These are phyloP conservation scores for Nakaseomyces kungkrabaensis DNA, from an alignment of 1,139 yeast species.

Conservation along the genomic window DNA sequence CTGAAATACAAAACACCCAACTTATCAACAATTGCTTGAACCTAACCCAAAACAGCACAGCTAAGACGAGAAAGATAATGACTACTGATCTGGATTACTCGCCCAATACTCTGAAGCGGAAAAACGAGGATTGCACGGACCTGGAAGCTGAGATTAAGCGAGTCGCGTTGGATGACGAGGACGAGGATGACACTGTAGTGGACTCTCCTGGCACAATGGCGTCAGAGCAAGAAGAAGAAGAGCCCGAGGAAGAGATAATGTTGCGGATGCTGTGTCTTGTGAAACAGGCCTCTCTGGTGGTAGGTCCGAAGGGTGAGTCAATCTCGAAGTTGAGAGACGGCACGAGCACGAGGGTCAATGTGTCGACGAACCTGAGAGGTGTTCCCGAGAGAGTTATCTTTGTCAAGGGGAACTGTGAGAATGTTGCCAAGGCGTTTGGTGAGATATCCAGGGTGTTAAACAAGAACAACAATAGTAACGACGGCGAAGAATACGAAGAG, in stretches of 20 bases:
- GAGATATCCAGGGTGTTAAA: conserved; percentile 59
- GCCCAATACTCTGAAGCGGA: conserved; percentile 7
- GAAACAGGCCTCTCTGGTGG: conserved; percentile 67
- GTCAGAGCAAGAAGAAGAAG: background rate
- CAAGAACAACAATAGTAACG: conserved; percentile 37
- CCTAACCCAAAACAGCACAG: too few species aligned
- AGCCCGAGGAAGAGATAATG: conserved; percentile 35
- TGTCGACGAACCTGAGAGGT: conserved; percentile 68
- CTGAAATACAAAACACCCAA: too few species aligned
- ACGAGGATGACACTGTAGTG: background rate
- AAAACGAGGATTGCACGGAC: conserved; percentile 8
- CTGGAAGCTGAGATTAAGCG: conserved; percentile 10
- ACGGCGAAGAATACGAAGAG: background rate
- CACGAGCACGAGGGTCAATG: conserved; percentile 59
- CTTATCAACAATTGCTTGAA: too few species aligned
- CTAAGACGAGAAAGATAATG: background rate
- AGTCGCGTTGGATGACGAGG: conserved; percentile 9
- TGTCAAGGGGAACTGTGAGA: conserved; percentile 67
- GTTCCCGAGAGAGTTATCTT: conserved; percentile 70
- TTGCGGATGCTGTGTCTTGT: conserved; percentile 68
- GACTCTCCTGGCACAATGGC: background rate
- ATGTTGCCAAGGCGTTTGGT: conserved; percentile 78
- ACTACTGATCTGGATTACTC: background rate
- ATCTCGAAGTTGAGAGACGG: conserved; percentile 56
- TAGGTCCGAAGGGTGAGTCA: conserved; percentile 70